These are phyloP conservation scores for Eremothecium sinecaudum DNA, from an alignment of 1,139 yeast genomes.

Conservation along the genomic window DNA sequence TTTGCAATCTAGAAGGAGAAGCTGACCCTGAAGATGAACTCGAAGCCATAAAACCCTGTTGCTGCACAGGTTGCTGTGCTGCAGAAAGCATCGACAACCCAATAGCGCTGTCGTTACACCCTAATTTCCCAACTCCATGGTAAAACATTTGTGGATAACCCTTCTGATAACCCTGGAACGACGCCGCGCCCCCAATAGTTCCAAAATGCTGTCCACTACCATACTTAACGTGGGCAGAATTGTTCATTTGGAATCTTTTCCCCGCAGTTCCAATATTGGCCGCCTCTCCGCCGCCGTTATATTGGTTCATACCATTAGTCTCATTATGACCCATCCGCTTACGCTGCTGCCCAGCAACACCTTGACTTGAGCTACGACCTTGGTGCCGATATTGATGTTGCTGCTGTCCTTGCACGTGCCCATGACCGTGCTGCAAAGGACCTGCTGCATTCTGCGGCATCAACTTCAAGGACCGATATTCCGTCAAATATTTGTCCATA, in stretches of 20 bases:
- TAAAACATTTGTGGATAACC: conserved; percentile 22
- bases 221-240: background rate
- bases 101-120: conserved; percentile 13
- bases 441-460: conserved; percentile 12
- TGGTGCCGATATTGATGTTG: background rate
- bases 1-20: conserved; percentile 14
- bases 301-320: conserved; percentile 1
- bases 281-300: background rate
- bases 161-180: conserved; percentile 7
- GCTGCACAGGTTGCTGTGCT: conserved; percentile 8
- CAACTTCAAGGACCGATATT: conserved; percentile 21
- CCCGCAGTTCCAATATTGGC: background rate
- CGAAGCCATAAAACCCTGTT: conserved; percentile 13
- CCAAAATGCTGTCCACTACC: conserved; percentile 7
- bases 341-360: background rate
- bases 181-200: conserved; percentile 5
- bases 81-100: conserved; percentile 11
- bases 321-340: conserved; percentile 10
- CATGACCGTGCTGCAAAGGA: conserved; percentile 4
- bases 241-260: conserved; percentile 1
- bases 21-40: conserved; percentile 18
- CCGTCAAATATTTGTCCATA: conserved; percentile 25
- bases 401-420: background rate
- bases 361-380: background rate
- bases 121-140: conserved; percentile 11